These are phyloP conservation scores for Lichtheimia ornata DNA, from an alignment of 371 early-diverging fungal species.

Conservation along the genomic window DNA sequence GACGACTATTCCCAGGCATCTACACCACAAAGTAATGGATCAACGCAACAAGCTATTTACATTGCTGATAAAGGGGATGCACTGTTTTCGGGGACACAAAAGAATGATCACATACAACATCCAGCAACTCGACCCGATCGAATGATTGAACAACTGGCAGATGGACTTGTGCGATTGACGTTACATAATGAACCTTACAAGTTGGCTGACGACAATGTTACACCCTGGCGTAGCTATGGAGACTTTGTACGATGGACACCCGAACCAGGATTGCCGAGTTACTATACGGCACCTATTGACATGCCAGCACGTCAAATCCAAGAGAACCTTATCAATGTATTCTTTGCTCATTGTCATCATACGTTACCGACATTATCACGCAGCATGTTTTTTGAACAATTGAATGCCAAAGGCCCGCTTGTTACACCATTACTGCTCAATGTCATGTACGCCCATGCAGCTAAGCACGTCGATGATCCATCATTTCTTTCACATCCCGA, in stretches of 20 bases:
- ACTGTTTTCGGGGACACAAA: slow-evolving; percentile 19
- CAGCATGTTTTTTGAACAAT: slow-evolving; percentile 45
- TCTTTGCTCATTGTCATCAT: slow-evolving; percentile 36
- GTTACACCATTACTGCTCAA: slow-evolving; percentile 44
- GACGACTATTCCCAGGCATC: background rate
- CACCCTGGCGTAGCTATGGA: slow-evolving; percentile 13
- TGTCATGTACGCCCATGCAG: slow-evolving; percentile 46
- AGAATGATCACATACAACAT: background rate
- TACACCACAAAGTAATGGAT: too few relatives aligned
- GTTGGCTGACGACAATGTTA: slow-evolving; percentile 8
- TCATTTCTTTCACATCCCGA: background rate
- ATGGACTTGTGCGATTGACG: slow-evolving; percentile 38
- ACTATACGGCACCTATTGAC: slow-evolving; percentile 33
- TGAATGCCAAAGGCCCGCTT: slow-evolving; percentile 37
- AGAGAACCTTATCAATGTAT: slow-evolving; percentile 33
- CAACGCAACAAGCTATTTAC: too few relatives aligned
- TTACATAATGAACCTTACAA: slow-evolving; percentile 27
- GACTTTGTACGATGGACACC: slow-evolving; percentile 24
- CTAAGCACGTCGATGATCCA: slow-evolving; percentile 22
- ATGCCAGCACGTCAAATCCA: slow-evolving; percentile 24
- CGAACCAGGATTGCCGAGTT: slow-evolving; percentile 19
- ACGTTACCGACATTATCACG: slow-evolving; percentile 28
- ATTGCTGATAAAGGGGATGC: slow-evolving; percentile 12
- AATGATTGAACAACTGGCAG: slow-evolving; percentile 46
- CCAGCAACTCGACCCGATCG: slow-evolving; percentile 32